A percentile compares a stretch with the other conserved stretches of the same genome.
These are phyloP conservation scores for Daldinia bambusicola DNA, from an alignment of 495 filamentous ascomycete genomes.

Conservation along the genomic window DNA sequence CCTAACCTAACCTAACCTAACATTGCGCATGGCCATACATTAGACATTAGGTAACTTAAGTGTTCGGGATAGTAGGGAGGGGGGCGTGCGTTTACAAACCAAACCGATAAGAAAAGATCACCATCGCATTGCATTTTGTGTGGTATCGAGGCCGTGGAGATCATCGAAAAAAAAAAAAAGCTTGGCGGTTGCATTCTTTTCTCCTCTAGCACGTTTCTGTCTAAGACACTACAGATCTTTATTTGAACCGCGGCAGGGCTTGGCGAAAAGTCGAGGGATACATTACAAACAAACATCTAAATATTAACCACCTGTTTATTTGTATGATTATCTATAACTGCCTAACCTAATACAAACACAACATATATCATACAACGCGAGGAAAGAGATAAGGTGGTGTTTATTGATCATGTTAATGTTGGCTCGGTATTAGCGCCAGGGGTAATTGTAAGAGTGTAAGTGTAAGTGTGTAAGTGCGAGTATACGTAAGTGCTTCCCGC, in stretches of 20 bases:
- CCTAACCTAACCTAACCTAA: too few species aligned
- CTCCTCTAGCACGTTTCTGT: neutral
- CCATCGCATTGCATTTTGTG: neutral
- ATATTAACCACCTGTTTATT: neutral
- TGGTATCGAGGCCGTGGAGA: neutral
- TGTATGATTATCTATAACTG: neutral
- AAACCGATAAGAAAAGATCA: neutral
- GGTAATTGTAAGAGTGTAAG: neutral
- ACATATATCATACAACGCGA: neutral
- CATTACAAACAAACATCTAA: neutral
- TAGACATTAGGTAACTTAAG: too few species aligned
- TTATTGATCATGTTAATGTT: too few species aligned
- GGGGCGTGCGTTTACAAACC: neutral
- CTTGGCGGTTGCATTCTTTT: conserved; percentile 39
- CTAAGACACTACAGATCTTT: conserved; percentile 18
- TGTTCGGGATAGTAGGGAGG: neutral
- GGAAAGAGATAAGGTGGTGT: neutral
- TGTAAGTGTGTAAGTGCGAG: neutral
- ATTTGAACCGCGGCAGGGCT: conserved; percentile 39
- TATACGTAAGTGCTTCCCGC: conserved; percentile 1
- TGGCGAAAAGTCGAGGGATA: conserved; percentile 16
- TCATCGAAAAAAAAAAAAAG: conserved; percentile 5
- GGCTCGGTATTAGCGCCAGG: too few species aligned
- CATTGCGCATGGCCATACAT: too few species aligned
- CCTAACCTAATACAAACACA: too few species aligned